Evolutionary conservation across 2,329 filamentous ascomycete genomes (phyloP).

Genomic region (Diaporthe sp.): DNA sequence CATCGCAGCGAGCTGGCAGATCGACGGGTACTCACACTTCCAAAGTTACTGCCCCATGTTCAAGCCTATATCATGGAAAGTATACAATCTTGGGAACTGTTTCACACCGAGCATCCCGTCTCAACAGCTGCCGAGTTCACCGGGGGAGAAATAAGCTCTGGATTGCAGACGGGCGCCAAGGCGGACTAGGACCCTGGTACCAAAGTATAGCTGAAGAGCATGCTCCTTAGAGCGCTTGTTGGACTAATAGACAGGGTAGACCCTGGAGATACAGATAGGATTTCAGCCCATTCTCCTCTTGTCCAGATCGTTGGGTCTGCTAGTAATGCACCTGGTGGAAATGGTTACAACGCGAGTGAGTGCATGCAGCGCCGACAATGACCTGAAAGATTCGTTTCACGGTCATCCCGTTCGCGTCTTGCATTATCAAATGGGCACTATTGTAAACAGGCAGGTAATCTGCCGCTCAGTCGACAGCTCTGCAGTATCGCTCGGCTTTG

Average conservation of each 20-base stretch:
- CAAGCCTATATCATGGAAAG: not conserved
- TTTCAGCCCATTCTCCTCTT: not conserved
- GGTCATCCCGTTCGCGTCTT: not conserved
- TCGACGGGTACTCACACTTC: not conserved
- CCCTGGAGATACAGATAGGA: conserved; percentile 3
- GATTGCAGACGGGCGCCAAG: conserved; percentile 10
- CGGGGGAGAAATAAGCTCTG: conserved; percentile 19
- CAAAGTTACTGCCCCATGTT: not conserved
- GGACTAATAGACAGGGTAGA: not conserved
- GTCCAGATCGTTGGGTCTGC: conserved; percentile 10
- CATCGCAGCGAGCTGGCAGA: not conserved
- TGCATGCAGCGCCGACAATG: not conserved
- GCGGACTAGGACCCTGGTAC: not conserved
- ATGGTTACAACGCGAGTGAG: not conserved
- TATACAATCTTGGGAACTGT: not conserved
- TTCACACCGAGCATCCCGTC: conserved; percentile 6
- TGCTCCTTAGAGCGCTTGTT: not conserved
- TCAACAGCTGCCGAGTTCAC: not conserved
- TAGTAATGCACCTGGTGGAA: not conserved
- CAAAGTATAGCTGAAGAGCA: not conserved
- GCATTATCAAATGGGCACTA: not conserved
- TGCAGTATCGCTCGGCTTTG: not conserved
- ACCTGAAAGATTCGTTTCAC: not conserved
- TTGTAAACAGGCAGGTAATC: not conserved
- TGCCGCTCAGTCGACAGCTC: no score